A percentile compares a stretch with the other conserved stretches of the same genome.
These are phyloP conservation scores for Handroanthus guayacan DNA, from an alignment of 257 asterid species.

Conservation along the genomic window DNA sequence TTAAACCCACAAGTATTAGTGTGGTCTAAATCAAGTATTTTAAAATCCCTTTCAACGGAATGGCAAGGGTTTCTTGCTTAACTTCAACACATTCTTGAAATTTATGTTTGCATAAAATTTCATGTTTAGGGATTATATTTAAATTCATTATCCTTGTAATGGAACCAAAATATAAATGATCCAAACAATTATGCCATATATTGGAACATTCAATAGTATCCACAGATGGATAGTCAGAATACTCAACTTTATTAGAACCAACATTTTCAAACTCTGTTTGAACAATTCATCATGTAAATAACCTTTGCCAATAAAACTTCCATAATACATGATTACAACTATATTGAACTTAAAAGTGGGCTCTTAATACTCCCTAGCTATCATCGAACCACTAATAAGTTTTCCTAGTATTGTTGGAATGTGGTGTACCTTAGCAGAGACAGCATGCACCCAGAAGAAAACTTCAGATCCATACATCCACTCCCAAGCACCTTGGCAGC, in stretches of 20 bases:
- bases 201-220: too few relatives aligned
- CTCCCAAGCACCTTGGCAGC: not conserved
- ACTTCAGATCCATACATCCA: not conserved
- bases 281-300: not conserved
- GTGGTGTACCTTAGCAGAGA: not conserved
- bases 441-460: not conserved
- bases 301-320: not conserved
- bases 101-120: too few relatives aligned
- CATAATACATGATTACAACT: not conserved
- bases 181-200: not conserved
- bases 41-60: too few relatives aligned
- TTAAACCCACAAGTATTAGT: too few relatives aligned
- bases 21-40: too few relatives aligned
- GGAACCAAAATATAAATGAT: not conserved
- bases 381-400: not conserved
- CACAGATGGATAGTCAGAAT: too few relatives aligned
- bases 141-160: not conserved
- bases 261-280: not conserved
- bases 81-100: not conserved
- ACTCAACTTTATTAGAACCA: not conserved
- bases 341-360: not conserved
- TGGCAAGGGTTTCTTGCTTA: not conserved
- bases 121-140: not conserved
- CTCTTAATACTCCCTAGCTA: not conserved
- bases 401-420: not conserved